Evolutionary conservation across 805 yeast species (phyloP).

Genomic region (Ogataea salicorniae): DNA sequence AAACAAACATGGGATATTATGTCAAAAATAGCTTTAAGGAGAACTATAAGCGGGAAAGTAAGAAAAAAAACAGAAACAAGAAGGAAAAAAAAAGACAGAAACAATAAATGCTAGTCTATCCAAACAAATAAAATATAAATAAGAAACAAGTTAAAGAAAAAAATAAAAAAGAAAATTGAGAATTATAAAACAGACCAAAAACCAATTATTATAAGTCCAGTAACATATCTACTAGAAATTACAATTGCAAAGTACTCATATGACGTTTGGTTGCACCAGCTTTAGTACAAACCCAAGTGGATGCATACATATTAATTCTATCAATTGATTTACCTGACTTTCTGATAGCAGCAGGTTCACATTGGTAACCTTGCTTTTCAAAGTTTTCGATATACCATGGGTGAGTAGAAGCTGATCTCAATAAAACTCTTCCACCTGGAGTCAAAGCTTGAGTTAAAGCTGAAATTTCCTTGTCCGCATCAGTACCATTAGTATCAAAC

Average conservation of each 20-base stretch:
- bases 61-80: not conserved
- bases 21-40: not conserved
- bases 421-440: conserved; percentile 66
- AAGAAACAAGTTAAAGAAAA: too few relatives aligned
- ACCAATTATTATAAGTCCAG: not conserved
- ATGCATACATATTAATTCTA: conserved; percentile 82
- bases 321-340: conserved; percentile 62
- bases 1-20: too few relatives aligned
- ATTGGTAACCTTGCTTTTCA: conserved; percentile 60
- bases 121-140: too few relatives aligned
- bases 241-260: conserved; percentile 41
- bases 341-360: conserved; percentile 68
- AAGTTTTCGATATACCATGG: conserved; percentile 79
- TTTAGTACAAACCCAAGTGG: conserved; percentile 81
- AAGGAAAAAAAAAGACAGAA: not conserved
- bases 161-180: not conserved
- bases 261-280: conserved; percentile 30
- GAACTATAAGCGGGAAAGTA: not conserved
- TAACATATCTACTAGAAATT: not conserved
- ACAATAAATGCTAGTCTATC: too few relatives aligned
- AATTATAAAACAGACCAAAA: not conserved
- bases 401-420: conserved; percentile 64
- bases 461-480: conserved; percentile 60
- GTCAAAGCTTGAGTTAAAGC: conserved; percentile 60
- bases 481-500: conserved; percentile 64